Evolutionary conservation across 345 rosid species (phyloP), one percentile per base, ranked within the genome.

Genomic region (Aurinia saxatilis): DNA sequence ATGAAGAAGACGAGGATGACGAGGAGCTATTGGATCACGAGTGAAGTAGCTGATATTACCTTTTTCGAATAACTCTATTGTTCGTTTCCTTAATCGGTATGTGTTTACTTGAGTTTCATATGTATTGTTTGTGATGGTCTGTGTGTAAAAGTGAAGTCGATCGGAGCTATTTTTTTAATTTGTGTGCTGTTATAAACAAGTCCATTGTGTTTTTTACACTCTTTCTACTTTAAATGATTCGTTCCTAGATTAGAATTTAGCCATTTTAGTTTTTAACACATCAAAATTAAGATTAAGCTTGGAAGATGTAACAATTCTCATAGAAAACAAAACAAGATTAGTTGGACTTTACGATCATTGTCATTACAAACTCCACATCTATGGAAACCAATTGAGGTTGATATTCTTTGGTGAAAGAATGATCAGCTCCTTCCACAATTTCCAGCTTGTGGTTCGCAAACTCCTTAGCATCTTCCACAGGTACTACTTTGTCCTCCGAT

Each of bases 391-490:
- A n/a, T n/a, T n/a, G n/a, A n/a, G n/a, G n/a, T n/a, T n/a, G n/a
- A n/a, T n/a, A n/a, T n/a, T n/a, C n/a, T n/a, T 39, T 42, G 45
- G 79, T 74, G 59, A 74, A 87, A 17, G 47, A 60, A 59, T 80
- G 90, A 67, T 82, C 33, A 8, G 90, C 85, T 37, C 75, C 87
- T 62, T 77, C 60, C n/a, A 87, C 31, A 21, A 79, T 78, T 45
- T 73, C 78, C 44, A 87, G 39, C 57, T 78, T 66, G 66, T 81
- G 87, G 74, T 78, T 83, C 8, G 73, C 81, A 57, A 86, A 84
- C 50, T 81, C 72, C 25, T 21, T 21, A 21, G 91, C 88, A 73
- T 87, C 90, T 73, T 73, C 81, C 30, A 73, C 73, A 4, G 83
- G 81, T 31, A 87, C 81, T 21, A 72, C 30, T 47, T 71, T 45